Conservation (phyloP, 805 yeast species). For the Blastobotrys robertii region DNA sequence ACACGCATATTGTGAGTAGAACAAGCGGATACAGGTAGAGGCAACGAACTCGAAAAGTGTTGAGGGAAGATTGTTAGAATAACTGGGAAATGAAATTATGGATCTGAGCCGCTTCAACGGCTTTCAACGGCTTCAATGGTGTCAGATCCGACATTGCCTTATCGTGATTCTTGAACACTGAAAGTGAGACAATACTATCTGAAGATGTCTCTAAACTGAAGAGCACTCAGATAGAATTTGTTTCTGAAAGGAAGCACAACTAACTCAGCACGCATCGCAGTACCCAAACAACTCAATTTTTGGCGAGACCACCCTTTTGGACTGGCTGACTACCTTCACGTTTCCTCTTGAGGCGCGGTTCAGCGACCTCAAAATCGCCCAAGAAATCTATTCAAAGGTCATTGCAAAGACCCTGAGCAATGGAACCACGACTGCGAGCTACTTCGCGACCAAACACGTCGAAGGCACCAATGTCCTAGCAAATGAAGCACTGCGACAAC, state of each 20-base stretch:
- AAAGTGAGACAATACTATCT: too few relatives aligned
- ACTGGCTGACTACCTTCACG: slow-evolving; percentile 83
- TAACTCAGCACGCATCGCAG: slow-evolving; percentile 57
- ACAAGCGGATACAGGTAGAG: too few relatives aligned
- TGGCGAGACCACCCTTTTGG: slow-evolving; percentile 72
- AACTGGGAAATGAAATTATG: too few relatives aligned
- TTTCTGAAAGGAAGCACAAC: not conserved
- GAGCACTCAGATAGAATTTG: too few relatives aligned
- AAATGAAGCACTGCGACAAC: slow-evolving; percentile 49
- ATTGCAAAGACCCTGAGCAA: slow-evolving; percentile 57
- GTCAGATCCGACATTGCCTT: too few relatives aligned
- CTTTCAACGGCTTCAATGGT: not conserved
- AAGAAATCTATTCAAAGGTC: slow-evolving; percentile 52
- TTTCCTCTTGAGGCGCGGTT: slow-evolving; percentile 79
- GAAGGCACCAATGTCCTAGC: slow-evolving; percentile 71
- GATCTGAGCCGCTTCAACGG: not conserved
- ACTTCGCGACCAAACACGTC: slow-evolving; percentile 81
- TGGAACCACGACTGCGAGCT: slow-evolving; percentile 91
- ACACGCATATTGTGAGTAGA: slow-evolving; percentile 51
- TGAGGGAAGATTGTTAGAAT: too few relatives aligned
- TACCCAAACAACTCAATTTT: slow-evolving; percentile 78
- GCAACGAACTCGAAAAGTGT: too few relatives aligned
- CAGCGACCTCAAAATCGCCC: slow-evolving; percentile 43
- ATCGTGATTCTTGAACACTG: too few relatives aligned
- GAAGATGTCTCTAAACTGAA: too few relatives aligned